phyloP scores from a whole-genome alignment of 768 basidiomycete species.

The Boletus vermiculosoides region DNA sequence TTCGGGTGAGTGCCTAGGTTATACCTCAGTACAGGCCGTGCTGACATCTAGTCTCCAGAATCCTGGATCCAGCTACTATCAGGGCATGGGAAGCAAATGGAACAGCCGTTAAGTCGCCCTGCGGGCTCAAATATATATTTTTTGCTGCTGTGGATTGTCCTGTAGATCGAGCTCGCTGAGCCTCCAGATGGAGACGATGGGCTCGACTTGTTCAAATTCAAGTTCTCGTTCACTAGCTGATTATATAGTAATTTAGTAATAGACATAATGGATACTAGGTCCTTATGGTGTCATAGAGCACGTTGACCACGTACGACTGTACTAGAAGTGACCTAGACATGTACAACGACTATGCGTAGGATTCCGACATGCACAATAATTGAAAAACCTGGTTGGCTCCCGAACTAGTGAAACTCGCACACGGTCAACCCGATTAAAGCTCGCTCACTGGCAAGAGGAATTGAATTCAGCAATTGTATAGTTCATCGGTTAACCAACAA shows the following conservation, averaged over 20 bases:
- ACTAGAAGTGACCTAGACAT: not conserved
- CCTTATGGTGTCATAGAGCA: not conserved
- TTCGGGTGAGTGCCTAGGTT: not conserved
- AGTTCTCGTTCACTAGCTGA: slow-evolving; percentile 1
- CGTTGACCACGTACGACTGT: not conserved
- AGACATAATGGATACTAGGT: not conserved
- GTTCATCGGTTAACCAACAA: not conserved
- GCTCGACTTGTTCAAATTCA: slow-evolving; percentile 6
- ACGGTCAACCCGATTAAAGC: too few relatives aligned
- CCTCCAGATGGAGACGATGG: not conserved
- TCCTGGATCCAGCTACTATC: too few relatives aligned
- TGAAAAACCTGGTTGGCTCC: not conserved
- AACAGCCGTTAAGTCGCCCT: not conserved
- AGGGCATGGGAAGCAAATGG: not conserved
- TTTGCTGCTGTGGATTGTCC: not conserved
- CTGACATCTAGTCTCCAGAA: too few relatives aligned
- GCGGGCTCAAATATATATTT: not conserved
- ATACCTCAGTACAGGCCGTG: not conserved
- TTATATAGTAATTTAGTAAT: not conserved
- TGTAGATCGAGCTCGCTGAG: not conserved
- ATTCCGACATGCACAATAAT: not conserved
- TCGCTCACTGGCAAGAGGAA: too few relatives aligned
- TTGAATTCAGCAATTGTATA: too few relatives aligned
- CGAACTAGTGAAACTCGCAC: too few relatives aligned
- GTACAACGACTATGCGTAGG: not conserved